Conservation (phyloP, 805 yeast species). For the Starmera amethionina region DNA sequence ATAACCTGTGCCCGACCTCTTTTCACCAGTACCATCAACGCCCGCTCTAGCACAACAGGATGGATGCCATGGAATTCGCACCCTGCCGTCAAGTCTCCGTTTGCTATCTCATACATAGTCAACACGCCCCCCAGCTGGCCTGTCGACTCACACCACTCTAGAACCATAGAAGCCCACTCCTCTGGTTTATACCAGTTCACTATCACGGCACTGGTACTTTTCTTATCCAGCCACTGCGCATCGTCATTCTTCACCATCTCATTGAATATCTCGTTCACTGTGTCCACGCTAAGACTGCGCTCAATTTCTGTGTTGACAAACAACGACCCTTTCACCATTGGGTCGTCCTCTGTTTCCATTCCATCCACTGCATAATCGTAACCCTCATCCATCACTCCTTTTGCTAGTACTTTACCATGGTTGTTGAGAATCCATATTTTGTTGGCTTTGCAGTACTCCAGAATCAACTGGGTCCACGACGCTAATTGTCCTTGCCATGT, state of each 20-base stretch:
- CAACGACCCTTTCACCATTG: constrained; percentile 22
- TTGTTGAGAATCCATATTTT: constrained; percentile 44
- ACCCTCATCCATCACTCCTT: constrained; percentile 13
- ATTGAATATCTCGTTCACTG: constrained; percentile 44
- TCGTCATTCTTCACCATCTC: constrained; percentile 45
- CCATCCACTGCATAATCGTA: constrained; percentile 17
- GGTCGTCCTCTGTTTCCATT: constrained; percentile 3
- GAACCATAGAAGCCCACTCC: constrained; percentile 53
- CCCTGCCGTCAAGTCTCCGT: constrained; percentile 46
- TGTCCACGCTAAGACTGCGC: constrained; percentile 44
- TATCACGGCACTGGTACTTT: constrained; percentile 24
- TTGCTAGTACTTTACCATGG: constrained; percentile 22
- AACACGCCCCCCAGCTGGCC: constrained; percentile 73
- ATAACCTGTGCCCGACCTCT: constrained; percentile 67
- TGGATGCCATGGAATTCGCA: constrained; percentile 61
- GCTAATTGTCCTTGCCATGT: constrained; percentile 67
- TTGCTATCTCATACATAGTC: constrained; percentile 72
- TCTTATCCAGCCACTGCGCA: constrained; percentile 45
- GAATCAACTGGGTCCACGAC: constrained; percentile 66
- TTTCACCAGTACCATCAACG: constrained; percentile 48
- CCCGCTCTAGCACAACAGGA: constrained; percentile 38
- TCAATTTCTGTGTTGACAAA: constrained; percentile 44
- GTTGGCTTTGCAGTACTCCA: constrained; percentile 48
- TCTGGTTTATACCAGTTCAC: constrained; percentile 64
- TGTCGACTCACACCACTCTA: constrained; percentile 64